These are phyloP conservation scores for Schwanniomyces occidentalis DNA, from an alignment of 805 yeast species.

Conservation along the genomic window DNA sequence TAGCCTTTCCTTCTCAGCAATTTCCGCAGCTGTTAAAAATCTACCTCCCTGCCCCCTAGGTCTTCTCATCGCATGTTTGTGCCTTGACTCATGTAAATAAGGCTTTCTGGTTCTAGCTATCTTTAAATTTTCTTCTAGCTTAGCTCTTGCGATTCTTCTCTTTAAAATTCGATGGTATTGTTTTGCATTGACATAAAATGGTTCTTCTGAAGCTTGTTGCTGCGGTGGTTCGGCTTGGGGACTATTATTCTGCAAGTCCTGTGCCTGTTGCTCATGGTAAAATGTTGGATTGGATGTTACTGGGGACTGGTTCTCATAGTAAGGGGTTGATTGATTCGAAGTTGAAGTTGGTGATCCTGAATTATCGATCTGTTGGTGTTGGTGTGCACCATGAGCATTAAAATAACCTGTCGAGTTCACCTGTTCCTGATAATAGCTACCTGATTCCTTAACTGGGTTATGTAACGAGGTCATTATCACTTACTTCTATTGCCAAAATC, in stretches of 20 bases:
- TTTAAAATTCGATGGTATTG: constrained; percentile 94
- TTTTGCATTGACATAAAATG: constrained; percentile 96
- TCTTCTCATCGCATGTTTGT: constrained; percentile 98
- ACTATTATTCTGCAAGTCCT: constrained; percentile 11
- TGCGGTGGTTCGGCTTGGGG: constrained; percentile 11
- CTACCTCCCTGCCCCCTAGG: constrained; percentile 99
- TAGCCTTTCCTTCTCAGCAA: constrained; percentile 44
- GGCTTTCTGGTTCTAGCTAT: constrained; percentile 91
- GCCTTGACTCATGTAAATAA: constrained; percentile 93
- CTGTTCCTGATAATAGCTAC: constrained; percentile 25
- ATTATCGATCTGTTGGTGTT: constrained; percentile 7
- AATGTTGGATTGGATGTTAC: constrained; percentile 9
- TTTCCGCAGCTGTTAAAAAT: constrained; percentile 85
- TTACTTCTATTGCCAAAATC: neutral
- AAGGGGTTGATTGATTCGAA: constrained; percentile 20
- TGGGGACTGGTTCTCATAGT: constrained; percentile 18
- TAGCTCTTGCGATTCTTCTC: constrained; percentile 91
- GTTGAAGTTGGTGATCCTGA: constrained; percentile 7
- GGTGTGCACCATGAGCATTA: constrained; percentile 10
- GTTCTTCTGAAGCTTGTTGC: constrained; percentile 61
- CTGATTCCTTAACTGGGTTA: constrained; percentile 21
- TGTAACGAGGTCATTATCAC: constrained; percentile 30
- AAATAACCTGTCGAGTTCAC: constrained; percentile 13
- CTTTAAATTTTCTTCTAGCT: constrained; percentile 82
- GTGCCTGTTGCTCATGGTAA: constrained; percentile 12